These are phyloP conservation scores for Emydomyces testavorans DNA, from an alignment of 2,329 filamentous ascomycete species.

Conservation along the genomic window DNA sequence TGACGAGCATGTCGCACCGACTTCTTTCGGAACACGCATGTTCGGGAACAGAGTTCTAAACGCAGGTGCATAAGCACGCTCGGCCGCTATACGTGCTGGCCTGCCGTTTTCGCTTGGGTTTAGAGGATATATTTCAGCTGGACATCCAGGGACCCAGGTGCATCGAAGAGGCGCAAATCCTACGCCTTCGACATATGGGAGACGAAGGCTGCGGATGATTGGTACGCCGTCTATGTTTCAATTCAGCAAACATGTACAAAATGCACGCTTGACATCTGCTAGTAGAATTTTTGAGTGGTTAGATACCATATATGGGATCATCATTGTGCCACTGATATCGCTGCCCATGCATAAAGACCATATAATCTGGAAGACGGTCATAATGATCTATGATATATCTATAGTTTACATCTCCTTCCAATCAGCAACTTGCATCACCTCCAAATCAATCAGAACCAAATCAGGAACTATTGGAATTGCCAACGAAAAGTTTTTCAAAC, in stretches of 20 bases:
- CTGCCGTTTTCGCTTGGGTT: constrained; percentile 33
- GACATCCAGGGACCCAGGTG: constrained; percentile 43
- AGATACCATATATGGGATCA: constrained; percentile 39
- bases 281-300: not conserved
- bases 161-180: constrained; percentile 47
- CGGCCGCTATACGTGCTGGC: constrained; percentile 37
- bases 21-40: constrained; percentile 29
- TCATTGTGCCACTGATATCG: constrained; percentile 42
- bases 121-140: constrained; percentile 36
- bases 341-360: constrained; percentile 34
- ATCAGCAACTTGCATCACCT: not conserved
- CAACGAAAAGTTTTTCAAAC: not conserved
- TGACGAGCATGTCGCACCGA: constrained; percentile 45
- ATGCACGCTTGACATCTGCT: not conserved
- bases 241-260: not conserved
- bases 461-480: not conserved
- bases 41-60: constrained; percentile 41
- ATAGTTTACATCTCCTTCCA: not conserved
- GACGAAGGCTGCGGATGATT: constrained; percentile 40
- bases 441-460: not conserved
- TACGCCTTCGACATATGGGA: constrained; percentile 39
- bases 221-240: constrained; percentile 35
- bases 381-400: constrained; percentile 38
- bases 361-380: constrained; percentile 31
- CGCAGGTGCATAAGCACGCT: constrained; percentile 39